These are phyloP conservation scores for Mucor saturninus DNA, from an alignment of 371 early-diverging fungal genomes.

Conservation along the genomic window DNA sequence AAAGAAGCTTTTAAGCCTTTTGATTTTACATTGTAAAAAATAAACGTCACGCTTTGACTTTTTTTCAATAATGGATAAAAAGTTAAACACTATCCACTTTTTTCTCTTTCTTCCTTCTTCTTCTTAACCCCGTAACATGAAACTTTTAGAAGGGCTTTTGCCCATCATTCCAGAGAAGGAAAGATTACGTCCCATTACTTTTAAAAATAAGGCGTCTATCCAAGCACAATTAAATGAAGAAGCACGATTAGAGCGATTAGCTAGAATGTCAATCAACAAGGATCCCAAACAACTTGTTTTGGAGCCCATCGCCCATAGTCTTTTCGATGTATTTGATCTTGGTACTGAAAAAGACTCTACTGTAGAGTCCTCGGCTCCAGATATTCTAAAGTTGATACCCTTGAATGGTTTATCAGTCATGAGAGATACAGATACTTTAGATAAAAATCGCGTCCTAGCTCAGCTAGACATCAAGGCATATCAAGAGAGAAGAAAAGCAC, in stretches of 20 bases:
- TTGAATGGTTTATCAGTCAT: neutral
- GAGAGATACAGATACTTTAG: neutral
- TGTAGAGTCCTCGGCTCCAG: neutral
- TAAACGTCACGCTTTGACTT: neutral
- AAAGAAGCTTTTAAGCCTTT: constrained; percentile 59
- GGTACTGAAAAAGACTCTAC: neutral
- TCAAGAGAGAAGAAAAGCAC: constrained; percentile 2
- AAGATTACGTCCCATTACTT: neutral
- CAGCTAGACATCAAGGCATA: neutral
- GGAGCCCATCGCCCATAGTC: constrained; percentile 1
- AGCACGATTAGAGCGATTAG: constrained; percentile 4
- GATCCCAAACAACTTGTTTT: neutral
- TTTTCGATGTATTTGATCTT: neutral
- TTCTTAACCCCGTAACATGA: neutral
- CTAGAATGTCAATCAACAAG: neutral
- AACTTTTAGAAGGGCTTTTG: neutral
- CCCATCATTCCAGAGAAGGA: constrained; percentile 6
- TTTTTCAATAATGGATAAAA: neutral
- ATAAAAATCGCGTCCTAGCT: neutral
- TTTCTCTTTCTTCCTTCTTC: neutral
- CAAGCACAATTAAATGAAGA: neutral
- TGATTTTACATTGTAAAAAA: constrained; percentile 43
- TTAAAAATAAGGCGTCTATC: neutral
- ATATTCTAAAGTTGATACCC: neutral
- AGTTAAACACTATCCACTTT: neutral